phyloP scores from a whole-genome alignment of 176 grass and related monocot species.

The Dactylis glomerata region DNA sequence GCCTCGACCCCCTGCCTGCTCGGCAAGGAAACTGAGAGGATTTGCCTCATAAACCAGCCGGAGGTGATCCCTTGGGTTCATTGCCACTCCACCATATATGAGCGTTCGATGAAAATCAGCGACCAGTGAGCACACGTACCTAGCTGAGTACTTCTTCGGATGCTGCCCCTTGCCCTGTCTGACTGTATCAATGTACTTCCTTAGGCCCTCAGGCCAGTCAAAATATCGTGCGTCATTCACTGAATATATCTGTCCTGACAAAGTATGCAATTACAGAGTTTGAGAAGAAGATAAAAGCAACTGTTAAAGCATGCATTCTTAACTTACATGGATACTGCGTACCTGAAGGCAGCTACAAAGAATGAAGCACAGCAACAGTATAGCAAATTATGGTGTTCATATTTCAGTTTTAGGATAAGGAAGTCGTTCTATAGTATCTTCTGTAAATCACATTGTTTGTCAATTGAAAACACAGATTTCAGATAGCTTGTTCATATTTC shows the following conservation, averaged over 20 bases:
- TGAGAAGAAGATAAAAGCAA: conserved; percentile 6
- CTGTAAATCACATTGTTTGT: not conserved
- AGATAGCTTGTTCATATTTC: not conserved
- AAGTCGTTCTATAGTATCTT: conserved; percentile 1
- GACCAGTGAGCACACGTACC: conserved; percentile 85
- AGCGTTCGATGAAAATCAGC: conserved; percentile 88
- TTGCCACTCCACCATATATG: conserved; percentile 82
- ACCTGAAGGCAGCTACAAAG: not conserved
- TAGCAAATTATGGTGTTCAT: not conserved
- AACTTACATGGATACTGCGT: not conserved
- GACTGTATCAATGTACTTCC: conserved; percentile 81
- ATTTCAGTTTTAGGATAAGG: not conserved
- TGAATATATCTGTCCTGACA: conserved; percentile 92
- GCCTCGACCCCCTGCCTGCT: conserved; percentile 78
- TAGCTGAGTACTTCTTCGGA: conserved; percentile 92
- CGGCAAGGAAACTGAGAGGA: conserved; percentile 84
- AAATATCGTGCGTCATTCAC: conserved; percentile 95
- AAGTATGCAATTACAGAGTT: not conserved
- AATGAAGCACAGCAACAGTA: not conserved
- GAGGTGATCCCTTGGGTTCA: conserved; percentile 97
- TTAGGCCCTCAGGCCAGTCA: conserved; percentile 89
- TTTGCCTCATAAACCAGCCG: conserved; percentile 87
- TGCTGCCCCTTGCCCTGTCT: conserved; percentile 87
- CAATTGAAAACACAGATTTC: not conserved
- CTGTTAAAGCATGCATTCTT: not conserved